Conservation (phyloP, 139 green algal genomes). For the Chlorella sp. region DNA sequence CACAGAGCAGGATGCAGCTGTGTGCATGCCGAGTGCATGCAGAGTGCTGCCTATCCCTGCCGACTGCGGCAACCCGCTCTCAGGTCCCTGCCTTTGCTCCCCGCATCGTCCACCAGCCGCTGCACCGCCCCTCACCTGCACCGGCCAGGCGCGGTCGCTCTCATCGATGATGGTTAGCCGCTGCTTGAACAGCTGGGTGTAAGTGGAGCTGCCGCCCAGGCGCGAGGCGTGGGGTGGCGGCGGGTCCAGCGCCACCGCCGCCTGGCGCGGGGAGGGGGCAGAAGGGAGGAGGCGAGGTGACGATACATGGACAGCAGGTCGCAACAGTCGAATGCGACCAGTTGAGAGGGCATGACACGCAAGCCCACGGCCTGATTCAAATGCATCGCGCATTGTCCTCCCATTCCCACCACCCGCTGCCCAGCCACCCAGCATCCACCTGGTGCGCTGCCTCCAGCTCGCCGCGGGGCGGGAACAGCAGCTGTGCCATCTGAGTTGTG, state of each 20-base stretch:
- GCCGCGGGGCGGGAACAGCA: slow-evolving; percentile 46
- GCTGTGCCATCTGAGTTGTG: slow-evolving; percentile 46
- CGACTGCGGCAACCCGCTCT: no score
- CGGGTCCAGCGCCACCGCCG: not conserved
- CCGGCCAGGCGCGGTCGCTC: slow-evolving; percentile 23
- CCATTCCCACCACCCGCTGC: no score
- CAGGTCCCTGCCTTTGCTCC: no score
- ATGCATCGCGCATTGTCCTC: no score
- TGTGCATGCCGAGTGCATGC: no score
- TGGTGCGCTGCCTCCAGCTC: slow-evolving; percentile 46
- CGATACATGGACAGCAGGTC: no score
- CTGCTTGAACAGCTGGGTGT: slow-evolving; percentile 38
- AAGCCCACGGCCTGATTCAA: no score
- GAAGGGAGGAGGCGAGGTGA: no score
- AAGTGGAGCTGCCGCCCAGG: not conserved
- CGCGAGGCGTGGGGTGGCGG: not conserved
- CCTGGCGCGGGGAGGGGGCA: not conserved
- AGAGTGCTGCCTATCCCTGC: not conserved
- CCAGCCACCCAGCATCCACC: not conserved
- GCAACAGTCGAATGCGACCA: no score
- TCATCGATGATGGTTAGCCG: slow-evolving; percentile 26
- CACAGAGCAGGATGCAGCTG: not conserved
- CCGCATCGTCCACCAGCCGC: no score
- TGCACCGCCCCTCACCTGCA: slow-evolving; percentile 11
- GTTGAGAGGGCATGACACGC: no score